Evolutionary conservation across 352 stramenopile genomes (phyloP).

Genomic region (Globisporangium polare): DNA sequence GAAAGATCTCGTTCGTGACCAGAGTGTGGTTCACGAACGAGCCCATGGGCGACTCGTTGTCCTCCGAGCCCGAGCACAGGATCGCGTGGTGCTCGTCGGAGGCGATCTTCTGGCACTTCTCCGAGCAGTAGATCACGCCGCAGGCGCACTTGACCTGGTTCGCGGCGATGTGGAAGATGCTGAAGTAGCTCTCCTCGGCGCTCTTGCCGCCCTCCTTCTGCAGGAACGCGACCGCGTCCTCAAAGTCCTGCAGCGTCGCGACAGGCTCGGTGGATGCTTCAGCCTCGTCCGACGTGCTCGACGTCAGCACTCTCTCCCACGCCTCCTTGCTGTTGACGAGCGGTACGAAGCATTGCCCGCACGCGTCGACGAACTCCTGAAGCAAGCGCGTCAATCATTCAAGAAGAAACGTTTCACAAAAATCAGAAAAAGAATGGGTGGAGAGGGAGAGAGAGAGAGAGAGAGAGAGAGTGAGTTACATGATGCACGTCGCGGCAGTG

Average conservation of each 20-base stretch:
- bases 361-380: slow-evolving; percentile 67
- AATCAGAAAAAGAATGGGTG: slow-evolving; percentile 10
- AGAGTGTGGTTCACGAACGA: slow-evolving; percentile 75
- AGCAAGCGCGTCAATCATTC: neutral
- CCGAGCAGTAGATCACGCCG: slow-evolving; percentile 84
- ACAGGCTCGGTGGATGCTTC: slow-evolving; percentile 12
- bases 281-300: slow-evolving; percentile 30
- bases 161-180: slow-evolving; percentile 52
- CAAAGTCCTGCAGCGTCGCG: slow-evolving; percentile 49
- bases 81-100: slow-evolving; percentile 77
- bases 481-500: neutral
- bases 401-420: slow-evolving; percentile 10
- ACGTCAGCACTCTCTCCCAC: slow-evolving; percentile 51
- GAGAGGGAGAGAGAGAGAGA: neutral
- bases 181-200: slow-evolving; percentile 69
- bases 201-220: slow-evolving; percentile 64
- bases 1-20: slow-evolving; percentile 93
- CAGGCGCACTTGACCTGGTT: slow-evolving; percentile 62
- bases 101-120: slow-evolving; percentile 59
- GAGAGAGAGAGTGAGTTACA: neutral
- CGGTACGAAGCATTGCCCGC: slow-evolving; percentile 77
- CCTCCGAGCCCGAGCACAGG: slow-evolving; percentile 52
- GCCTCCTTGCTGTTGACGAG: slow-evolving; percentile 57
- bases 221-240: slow-evolving; percentile 50
- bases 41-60: slow-evolving; percentile 68